Evolutionary conservation across 2,329 filamentous ascomycete genomes (phyloP).

Genomic region (Aspergillus tanneri): DNA sequence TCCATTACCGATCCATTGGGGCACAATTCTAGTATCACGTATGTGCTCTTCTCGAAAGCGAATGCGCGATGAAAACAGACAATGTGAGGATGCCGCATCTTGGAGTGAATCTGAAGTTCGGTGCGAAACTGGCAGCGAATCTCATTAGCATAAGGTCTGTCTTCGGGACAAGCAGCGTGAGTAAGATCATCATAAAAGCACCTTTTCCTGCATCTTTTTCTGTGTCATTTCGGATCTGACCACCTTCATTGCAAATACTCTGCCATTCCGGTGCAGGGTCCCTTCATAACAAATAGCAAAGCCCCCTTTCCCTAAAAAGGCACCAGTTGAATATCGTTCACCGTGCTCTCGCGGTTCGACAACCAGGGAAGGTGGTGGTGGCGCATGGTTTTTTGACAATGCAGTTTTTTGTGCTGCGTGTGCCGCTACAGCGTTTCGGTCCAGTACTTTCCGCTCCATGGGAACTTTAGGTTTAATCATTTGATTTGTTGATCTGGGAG

Average conservation of each 20-base stretch:
- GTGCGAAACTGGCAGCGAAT: constrained; percentile 59
- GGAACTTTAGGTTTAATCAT: constrained; percentile 43
- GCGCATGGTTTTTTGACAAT: constrained; percentile 45
- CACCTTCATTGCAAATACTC: constrained; percentile 52
- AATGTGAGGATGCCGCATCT: constrained; percentile 93
- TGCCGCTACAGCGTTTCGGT: constrained; percentile 35
- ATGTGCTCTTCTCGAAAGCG: constrained; percentile 83
- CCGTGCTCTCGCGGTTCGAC: constrained; percentile 46
- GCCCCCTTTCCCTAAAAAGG: constrained; percentile 50
- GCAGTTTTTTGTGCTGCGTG: constrained; percentile 32
- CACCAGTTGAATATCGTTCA: constrained; percentile 48
- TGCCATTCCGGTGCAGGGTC: constrained; percentile 42
- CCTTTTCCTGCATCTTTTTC: constrained; percentile 55
- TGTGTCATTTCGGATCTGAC: constrained; percentile 51
- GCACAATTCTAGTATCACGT: constrained; percentile 90
- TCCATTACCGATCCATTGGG: constrained; percentile 96
- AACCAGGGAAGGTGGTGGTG: constrained; percentile 46
- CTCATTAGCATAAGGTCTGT: constrained; percentile 9
- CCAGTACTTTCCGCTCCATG: constrained; percentile 40
- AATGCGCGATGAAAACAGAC: constrained; percentile 95
- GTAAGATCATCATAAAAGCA: constrained; percentile 19
- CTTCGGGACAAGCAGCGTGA: not conserved
- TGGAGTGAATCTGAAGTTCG: constrained; percentile 96
- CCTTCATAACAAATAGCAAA: constrained; percentile 54
- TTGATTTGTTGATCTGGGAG: constrained; percentile 50